Evolutionary conservation across 768 basidiomycete species (phyloP), one percentile per base, ranked within the genome.

Genomic region (Lyophyllum atratum): DNA sequence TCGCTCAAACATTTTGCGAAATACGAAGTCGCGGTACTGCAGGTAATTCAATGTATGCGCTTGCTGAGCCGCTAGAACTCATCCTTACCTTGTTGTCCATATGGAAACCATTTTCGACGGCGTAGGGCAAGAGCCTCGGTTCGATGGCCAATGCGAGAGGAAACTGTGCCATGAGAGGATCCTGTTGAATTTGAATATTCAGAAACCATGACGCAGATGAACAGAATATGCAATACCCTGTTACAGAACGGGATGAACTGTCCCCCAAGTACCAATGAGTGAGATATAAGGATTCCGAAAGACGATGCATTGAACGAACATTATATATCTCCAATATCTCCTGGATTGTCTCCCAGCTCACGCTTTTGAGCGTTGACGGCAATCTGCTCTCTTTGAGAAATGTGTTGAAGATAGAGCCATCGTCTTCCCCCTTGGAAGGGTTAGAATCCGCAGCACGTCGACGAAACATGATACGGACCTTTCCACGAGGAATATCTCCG

Each of bases 21-120:
- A 91, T n/a, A 92, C 85, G 64, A 91, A 92, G 66, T 92, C 85
- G 45, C 89, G 88, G 68, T 92, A 90, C 89, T 92, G 52, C 19
- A 49, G 29, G 59, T 31, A 49, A 21, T 29, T 4, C 4, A 40
- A 19, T 44, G 19, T 42, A n/a, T 26, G 21, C 21, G 12, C 17
- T 14, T 25, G 5, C 11, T n/a, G 26, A 53, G 29, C 3, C 54
- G 11, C 56, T 9, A 25, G 34, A 19, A 12, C n/a, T 25, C n/a
- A n/a, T 21, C 29, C 69, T 54, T 70, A 86, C 89, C 78, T 90
- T 90, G 68, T 80, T 80, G 65, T 92, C 89, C 88, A 92, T 88
- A 37, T 73, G 73, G 68, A 92, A 92, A 14, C 90, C 90, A 70
- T 92, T 92, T 24, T 77, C 76, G 34, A 82, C 81, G 1, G 90